A percentile compares a stretch with the other conserved stretches of the same genome.
Evolutionary conservation across 2,329 filamentous ascomycete species (phyloP).

Genomic region (Sporothrix luriei): DNA sequence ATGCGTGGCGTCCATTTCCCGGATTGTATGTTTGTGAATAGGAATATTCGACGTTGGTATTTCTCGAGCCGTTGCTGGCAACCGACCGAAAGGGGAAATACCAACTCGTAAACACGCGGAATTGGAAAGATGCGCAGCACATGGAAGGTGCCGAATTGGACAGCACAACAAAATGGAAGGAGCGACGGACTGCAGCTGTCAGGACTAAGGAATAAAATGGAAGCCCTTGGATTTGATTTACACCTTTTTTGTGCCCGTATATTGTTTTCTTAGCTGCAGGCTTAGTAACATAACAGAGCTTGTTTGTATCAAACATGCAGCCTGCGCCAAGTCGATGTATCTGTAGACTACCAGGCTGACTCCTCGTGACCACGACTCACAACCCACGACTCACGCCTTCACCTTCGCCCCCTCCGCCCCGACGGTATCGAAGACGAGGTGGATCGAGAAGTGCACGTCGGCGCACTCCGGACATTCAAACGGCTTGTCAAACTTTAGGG

Average conservation of each 20-base stretch:
- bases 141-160: no score
- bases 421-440: conserved; percentile 29
- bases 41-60: neutral
- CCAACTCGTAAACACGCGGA: no score
- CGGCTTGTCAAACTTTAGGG: conserved; percentile 37
- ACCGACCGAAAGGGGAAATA: no score
- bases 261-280: no score
- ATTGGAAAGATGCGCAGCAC: no score
- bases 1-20: neutral
- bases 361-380: neutral
- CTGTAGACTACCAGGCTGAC: no score
- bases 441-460: conserved; percentile 37
- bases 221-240: no score
- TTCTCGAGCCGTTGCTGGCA: no score
- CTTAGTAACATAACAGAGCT: neutral
- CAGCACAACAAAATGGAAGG: no score
- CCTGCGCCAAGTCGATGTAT: neutral
- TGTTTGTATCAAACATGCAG: conserved; percentile 3
- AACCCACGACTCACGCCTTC: neutral
- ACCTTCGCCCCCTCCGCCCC: conserved; percentile 21
- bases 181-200: no score
- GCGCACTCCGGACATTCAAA: conserved; percentile 37
- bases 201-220: no score
- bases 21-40: neutral
- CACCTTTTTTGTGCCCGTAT: no score